These are phyloP conservation scores for Saccharomycopsis hybrid DNA, from an alignment of 1,139 yeast genomes.

Conservation along the genomic window DNA sequence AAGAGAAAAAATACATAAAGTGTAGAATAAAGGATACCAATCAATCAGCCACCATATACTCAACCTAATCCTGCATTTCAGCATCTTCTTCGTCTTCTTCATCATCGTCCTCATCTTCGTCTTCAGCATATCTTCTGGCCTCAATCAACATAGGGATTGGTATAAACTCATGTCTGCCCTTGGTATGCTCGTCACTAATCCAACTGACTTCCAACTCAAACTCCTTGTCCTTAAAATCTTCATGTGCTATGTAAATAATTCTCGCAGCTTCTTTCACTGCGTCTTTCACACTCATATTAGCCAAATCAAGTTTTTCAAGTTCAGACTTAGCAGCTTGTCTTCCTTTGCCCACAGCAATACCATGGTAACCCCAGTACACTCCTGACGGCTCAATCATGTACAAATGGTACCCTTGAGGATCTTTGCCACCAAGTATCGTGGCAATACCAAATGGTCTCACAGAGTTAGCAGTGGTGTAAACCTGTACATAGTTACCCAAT, in stretches of 20 bases:
- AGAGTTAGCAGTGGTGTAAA: conserved; percentile 91
- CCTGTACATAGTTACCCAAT: conserved; percentile 88
- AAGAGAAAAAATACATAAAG: too few species aligned
- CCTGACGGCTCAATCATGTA: conserved; percentile 99
- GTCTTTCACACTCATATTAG: conserved; percentile 61
- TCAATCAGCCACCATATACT: too few species aligned
- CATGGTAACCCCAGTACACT: conserved; percentile 92
- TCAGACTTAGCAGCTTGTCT: conserved; percentile 95
- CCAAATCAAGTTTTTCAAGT: conserved; percentile 80
- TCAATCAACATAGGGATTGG: conserved; percentile 74
- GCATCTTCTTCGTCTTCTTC: conserved; percentile 38
- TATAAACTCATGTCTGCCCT: conserved; percentile 73
- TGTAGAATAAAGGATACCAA: too few species aligned
- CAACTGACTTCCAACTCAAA: conserved; percentile 93
- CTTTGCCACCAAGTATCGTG: conserved; percentile 90
- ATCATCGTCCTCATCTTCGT: conserved; percentile 72
- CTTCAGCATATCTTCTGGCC: conserved; percentile 77
- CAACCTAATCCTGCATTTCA: too few species aligned
- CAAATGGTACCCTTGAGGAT: conserved; percentile 80
- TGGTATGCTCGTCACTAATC: conserved; percentile 70
- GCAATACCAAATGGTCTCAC: conserved; percentile 97
- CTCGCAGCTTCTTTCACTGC: conserved; percentile 93
- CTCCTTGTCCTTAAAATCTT: conserved; percentile 95
- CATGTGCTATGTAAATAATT: conserved; percentile 90
- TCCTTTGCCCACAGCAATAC: conserved; percentile 98